Base-by-base conservation (phyloP, 2,329 filamentous ascomycete genomes). In the Nothophoma quercina region DNA sequence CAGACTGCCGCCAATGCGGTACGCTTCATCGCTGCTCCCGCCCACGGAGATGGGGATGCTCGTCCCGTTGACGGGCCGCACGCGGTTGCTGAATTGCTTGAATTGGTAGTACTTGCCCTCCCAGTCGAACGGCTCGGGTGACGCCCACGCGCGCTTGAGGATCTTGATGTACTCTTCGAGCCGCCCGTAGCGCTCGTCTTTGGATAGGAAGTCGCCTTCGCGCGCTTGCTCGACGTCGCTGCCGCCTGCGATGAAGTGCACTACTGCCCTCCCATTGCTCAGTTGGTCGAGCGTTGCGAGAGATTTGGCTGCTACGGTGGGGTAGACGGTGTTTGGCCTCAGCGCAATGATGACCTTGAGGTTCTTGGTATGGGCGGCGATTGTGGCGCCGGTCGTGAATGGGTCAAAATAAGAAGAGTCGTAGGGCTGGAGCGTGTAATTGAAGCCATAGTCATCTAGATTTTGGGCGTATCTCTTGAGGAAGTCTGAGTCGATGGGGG, bases 161-260 rank as follows among this genome's bases (percentile, higher is more conserved):
- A 87, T 87, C 55, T 76, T 76, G 73, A 87, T 85, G 69, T 86
- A 86, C 58, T 86, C 84, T 64, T 86, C 84, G 5, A 84, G 73
- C 0, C 84, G 79, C 8, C 64, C 81, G 58, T 86, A 87, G 7
- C 84, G 80, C 64, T 85, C 73, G 8, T 82, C 78, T 62, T 87
- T 87, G 65, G 63, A 75, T 2, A 85, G 63, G 61, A 84, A 86
- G 57, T 87, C 84, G 9, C 84, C 84, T 65, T 86, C 84, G 21
- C 76, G 77, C 1, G 83, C 83, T 67, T 87, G 84, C 56, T 87
- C 84, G 2, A 70, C 79, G 47, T 87, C 84, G 50, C 78, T 85
- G 39, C 84, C 84, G 22, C 84, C 84, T 0, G 84, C 84, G 56
- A 87, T 86, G 63, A 86, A 85, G 61, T 87, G 84, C 9, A 86